Percentiles rank a stretch among this genome's conserved stretches.
phyloP scores from a whole-genome alignment of 2,329 filamentous ascomycete genomes.

The Thielaviopsis musarum region DNA sequence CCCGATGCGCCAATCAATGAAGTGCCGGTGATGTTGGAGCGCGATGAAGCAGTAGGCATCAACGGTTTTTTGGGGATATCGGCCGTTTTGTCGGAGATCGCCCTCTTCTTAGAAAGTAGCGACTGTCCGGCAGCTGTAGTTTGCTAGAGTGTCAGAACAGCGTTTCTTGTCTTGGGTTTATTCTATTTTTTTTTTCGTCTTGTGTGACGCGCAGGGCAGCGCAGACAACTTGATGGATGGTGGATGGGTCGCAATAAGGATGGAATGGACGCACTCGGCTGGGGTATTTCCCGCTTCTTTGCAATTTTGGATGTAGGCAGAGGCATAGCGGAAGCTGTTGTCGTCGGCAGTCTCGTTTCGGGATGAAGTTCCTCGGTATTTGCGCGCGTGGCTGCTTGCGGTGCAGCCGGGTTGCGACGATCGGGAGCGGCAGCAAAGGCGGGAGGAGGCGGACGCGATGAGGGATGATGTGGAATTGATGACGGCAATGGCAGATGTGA shows the following conservation, averaged over 20 bases:
- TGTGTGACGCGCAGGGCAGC: neutral
- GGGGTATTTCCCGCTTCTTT: slow-evolving; percentile 34
- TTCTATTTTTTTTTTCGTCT: neutral
- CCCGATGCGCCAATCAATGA: slow-evolving; percentile 11
- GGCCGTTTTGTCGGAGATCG: slow-evolving; percentile 35
- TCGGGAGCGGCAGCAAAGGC: neutral
- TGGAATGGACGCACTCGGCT: slow-evolving; percentile 23
- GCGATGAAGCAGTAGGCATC: slow-evolving; percentile 25
- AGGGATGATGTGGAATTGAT: neutral
- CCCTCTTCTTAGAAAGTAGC: slow-evolving; percentile 44
- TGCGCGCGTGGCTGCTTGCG: neutral
- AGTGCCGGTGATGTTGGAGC: slow-evolving; percentile 29
- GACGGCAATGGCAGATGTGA: neutral
- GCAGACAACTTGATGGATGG: neutral
- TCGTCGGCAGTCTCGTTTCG: slow-evolving; percentile 33
- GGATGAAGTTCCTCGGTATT: neutral
- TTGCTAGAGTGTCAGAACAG: neutral
- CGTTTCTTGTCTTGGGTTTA: neutral
- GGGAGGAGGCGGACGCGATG: slow-evolving; percentile 1
- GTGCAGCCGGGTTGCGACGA: neutral
- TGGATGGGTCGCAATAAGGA: neutral
- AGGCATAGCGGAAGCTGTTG: slow-evolving; percentile 16
- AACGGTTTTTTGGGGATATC: slow-evolving; percentile 31
- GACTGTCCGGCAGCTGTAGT: slow-evolving; percentile 22
- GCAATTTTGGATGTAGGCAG: slow-evolving; percentile 22